These are phyloP conservation scores for Aurinia saxatilis DNA, from an alignment of 345 rosid genomes.

Conservation along the genomic window DNA sequence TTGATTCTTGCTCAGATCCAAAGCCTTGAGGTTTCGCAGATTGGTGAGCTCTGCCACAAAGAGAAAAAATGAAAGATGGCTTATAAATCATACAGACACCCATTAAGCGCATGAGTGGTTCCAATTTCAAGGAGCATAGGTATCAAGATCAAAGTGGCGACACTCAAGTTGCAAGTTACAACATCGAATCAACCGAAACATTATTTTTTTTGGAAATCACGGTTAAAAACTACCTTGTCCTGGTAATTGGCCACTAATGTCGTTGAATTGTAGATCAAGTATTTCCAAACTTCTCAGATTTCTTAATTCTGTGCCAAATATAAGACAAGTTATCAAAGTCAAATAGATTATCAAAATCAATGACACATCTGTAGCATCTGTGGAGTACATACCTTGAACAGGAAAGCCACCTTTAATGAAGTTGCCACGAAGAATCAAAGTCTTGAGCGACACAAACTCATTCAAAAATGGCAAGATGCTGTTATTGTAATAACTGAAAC, in stretches of 20 bases:
- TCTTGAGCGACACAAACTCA: background rate
- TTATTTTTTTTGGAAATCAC: background rate
- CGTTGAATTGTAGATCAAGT: constrained; percentile 3
- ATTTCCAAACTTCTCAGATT: constrained; percentile 15
- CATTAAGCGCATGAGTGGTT: background rate
- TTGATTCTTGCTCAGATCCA: constrained; percentile 11
- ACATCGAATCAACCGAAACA: no score
- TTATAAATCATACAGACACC: background rate
- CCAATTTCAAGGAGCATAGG: background rate
- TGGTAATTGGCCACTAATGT: background rate
- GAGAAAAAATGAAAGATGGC: background rate
- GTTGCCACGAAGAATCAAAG: constrained; percentile 6
- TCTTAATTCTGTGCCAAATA: background rate
- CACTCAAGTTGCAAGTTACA: background rate
- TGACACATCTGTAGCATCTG: background rate
- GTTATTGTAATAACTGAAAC: background rate
- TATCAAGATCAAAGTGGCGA: background rate
- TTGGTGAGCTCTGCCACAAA: constrained; percentile 5
- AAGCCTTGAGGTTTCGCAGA: constrained; percentile 5
- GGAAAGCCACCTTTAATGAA: background rate
- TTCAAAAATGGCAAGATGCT: background rate
- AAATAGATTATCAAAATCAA: no score
- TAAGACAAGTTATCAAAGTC: no score
- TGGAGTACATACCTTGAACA: background rate
- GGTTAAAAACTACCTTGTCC: background rate